Conservation (phyloP, 1,284 basidiomycete species). For the Ceratobasidium theobromae region DNA sequence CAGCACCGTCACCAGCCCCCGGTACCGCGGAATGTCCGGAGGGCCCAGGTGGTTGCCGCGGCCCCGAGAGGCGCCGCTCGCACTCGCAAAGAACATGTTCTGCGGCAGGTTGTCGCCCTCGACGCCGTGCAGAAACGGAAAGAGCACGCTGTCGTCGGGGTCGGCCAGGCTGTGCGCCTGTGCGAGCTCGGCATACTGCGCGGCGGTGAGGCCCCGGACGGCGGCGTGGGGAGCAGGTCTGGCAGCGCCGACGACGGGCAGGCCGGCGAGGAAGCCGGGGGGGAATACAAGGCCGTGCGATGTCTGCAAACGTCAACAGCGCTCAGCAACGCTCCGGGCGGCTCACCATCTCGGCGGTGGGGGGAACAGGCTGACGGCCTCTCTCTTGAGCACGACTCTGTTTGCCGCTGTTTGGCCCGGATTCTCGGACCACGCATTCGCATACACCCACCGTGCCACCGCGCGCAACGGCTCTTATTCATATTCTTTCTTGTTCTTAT, state of each 20-base stretch:
- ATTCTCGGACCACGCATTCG: too few species aligned
- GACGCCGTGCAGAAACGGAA: slow-evolving; percentile 81
- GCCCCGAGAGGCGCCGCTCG: slow-evolving; percentile 39
- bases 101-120: slow-evolving; percentile 76
- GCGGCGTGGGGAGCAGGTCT: slow-evolving; percentile 47
- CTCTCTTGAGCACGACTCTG: too few species aligned
- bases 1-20: slow-evolving; percentile 70
- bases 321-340: neutral
- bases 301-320: slow-evolving; percentile 1
- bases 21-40: slow-evolving; percentile 49
- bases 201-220: slow-evolving; percentile 56
- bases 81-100: slow-evolving; percentile 69
- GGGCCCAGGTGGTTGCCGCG: slow-evolving; percentile 38
- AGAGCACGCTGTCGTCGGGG: slow-evolving; percentile 73
- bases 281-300: slow-evolving; percentile 50
- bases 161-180: slow-evolving; percentile 63
- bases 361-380: too few species aligned
- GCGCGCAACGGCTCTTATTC: too few species aligned
- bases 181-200: slow-evolving; percentile 62
- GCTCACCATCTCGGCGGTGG: slow-evolving; percentile 10
- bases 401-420: too few species aligned
- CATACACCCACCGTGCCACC: too few species aligned
- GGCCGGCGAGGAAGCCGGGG: slow-evolving; percentile 45
- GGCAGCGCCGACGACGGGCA: slow-evolving; percentile 46
- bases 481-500: too few species aligned